phyloP scores from a whole-genome alignment of 1,139 yeast species.

The Scheffersomyces titani region DNA sequence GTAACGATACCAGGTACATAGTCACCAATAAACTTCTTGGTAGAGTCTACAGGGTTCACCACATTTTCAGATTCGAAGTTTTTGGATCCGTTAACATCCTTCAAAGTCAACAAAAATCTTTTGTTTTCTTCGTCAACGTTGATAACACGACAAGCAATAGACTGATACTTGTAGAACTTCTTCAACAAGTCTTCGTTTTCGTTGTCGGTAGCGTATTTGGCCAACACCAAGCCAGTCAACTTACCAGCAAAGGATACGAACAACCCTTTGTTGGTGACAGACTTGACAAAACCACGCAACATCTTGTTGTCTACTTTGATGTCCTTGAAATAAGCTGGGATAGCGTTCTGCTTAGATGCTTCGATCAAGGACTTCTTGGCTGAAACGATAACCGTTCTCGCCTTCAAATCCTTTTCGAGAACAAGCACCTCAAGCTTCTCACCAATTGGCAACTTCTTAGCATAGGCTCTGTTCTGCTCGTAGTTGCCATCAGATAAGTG shows the following conservation, averaged over 20 bases:
- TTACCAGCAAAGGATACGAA: slow-evolving; percentile 82
- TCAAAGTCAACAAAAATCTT: slow-evolving; percentile 68
- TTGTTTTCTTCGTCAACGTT: slow-evolving; percentile 67
- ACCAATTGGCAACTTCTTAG: slow-evolving; percentile 64
- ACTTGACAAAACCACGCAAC: slow-evolving; percentile 73
- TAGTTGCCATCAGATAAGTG: slow-evolving; percentile 76
- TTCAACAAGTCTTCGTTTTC: slow-evolving; percentile 57
- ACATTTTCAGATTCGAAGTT: slow-evolving; percentile 22
- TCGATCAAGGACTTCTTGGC: slow-evolving; percentile 67
- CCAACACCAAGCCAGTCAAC: slow-evolving; percentile 80
- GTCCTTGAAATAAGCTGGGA: slow-evolving; percentile 66
- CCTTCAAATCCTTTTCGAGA: slow-evolving; percentile 64
- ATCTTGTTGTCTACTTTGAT: slow-evolving; percentile 49
- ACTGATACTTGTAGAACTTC: slow-evolving; percentile 62
- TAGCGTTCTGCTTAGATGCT: slow-evolving; percentile 53
- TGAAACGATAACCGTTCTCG: slow-evolving; percentile 61
- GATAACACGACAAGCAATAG: slow-evolving; percentile 65
- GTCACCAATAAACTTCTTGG: slow-evolving; percentile 51
- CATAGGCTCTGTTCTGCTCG: slow-evolving; percentile 67
- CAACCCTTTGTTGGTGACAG: slow-evolving; percentile 75
- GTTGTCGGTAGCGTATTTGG: slow-evolving; percentile 66
- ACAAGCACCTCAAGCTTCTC: slow-evolving; percentile 60
- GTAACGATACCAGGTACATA: slow-evolving; percentile 61
- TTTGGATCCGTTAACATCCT: slow-evolving; percentile 27
- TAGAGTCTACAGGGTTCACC: slow-evolving; percentile 62